These are phyloP conservation scores for Colletotrichum gigasporum DNA, from an alignment of 2,329 filamentous ascomycete species.

Conservation along the genomic window DNA sequence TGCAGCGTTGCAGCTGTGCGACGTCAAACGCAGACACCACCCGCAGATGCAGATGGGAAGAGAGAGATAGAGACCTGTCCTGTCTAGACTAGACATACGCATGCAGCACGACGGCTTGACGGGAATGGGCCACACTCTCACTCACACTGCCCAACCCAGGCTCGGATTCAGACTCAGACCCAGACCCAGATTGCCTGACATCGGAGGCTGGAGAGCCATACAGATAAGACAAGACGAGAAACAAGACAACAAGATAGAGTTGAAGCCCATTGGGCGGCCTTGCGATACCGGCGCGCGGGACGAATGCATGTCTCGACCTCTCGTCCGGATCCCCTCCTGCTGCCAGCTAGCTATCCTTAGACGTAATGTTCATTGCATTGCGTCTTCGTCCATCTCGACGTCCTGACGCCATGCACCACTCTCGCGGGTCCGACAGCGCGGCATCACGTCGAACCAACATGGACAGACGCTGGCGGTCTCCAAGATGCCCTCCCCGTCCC, in stretches of 20 bases:
- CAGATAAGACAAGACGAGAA: background rate
- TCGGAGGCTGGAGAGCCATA: background rate
- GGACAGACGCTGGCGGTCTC: too few relatives aligned
- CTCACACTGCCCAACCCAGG: background rate
- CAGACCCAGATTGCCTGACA: background rate
- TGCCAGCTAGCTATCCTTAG: background rate
- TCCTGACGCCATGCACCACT: too few relatives aligned
- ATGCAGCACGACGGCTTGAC: background rate
- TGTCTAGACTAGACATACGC: background rate
- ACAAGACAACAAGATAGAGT: constrained; percentile 8
- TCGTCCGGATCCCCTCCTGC: background rate
- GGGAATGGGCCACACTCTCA: background rate
- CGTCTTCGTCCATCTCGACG: background rate
- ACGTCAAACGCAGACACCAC: constrained; percentile 15
- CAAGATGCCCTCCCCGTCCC: background rate
- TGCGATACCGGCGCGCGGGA: constrained; percentile 4
- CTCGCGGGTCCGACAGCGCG: too few relatives aligned
- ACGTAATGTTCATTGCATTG: background rate
- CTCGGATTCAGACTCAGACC: background rate
- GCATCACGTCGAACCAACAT: background rate
- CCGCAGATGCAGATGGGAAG: background rate
- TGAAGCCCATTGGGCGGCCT: background rate
- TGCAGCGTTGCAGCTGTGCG: constrained; percentile 21
- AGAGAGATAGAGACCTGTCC: background rate
- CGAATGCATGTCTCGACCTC: constrained; percentile 7